Evolutionary conservation across 139 green algal species (phyloP).

Genomic region (Deuterostichococcus epilithicus): DNA sequence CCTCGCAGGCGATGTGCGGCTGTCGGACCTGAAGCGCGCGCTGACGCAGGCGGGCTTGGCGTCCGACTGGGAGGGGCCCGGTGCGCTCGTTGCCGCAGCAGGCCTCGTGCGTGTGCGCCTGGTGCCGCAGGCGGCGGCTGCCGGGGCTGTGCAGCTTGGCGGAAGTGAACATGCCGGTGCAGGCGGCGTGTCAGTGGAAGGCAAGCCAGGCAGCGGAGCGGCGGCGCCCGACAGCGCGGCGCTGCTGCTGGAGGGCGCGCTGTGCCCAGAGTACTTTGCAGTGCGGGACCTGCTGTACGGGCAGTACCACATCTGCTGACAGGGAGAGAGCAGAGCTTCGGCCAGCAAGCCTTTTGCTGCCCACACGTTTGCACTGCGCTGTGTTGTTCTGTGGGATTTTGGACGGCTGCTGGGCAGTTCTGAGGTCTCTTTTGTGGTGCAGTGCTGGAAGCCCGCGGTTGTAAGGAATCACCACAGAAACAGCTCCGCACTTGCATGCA

Average conservation of each 20-base stretch:
- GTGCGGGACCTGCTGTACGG: conserved; percentile 64
- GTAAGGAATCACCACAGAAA: no score
- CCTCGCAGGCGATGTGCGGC: conserved; percentile 36
- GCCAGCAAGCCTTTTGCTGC: no score
- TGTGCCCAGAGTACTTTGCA: conserved; percentile 56
- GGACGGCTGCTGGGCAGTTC: no score
- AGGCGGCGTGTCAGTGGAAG: conserved; percentile 37
- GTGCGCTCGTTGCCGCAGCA: neutral
- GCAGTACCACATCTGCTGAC: conserved; percentile 72
- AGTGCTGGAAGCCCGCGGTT: no score
- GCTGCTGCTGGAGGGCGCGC: conserved; percentile 53
- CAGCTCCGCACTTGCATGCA: no score
- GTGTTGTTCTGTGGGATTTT: no score
- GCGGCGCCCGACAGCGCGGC: conserved; percentile 27
- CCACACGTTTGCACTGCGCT: no score
- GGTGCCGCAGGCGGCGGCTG: no score
- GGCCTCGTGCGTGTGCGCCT: neutral
- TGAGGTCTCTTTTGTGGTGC: no score
- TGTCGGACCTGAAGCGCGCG: conserved; percentile 58
- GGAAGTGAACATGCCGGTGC: conserved; percentile 43
- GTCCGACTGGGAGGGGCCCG: conserved; percentile 27
- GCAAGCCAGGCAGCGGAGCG: conserved; percentile 6
- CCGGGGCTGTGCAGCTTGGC: conserved; percentile 12
- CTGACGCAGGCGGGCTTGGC: conserved; percentile 46
- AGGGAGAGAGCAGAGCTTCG: no score